These are phyloP conservation scores for Avicennia marina DNA, from an alignment of 257 asterid species.

Conservation along the genomic window DNA sequence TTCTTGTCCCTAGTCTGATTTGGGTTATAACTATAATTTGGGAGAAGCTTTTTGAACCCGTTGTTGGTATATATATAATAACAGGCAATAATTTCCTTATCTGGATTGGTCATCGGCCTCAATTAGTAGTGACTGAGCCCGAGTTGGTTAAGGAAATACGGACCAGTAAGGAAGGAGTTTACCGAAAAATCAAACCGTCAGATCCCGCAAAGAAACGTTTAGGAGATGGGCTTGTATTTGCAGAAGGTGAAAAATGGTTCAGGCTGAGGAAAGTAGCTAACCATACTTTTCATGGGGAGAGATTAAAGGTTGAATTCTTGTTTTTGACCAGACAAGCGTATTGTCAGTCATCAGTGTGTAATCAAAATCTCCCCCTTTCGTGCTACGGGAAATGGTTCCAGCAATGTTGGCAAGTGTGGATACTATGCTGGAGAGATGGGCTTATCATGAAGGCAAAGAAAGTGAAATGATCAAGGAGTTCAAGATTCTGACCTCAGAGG, in stretches of 20 bases:
- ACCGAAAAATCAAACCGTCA: conserved; percentile 17
- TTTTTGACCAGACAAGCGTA: background rate
- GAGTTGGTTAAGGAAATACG: conserved; percentile 44
- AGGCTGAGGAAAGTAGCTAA: conserved; percentile 45
- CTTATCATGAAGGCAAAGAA: conserved; percentile 24
- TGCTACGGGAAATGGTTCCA: conserved; percentile 40
- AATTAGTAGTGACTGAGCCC: conserved; percentile 41
- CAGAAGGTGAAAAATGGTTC: conserved; percentile 49
- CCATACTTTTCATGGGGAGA: conserved; percentile 53
- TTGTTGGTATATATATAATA: background rate
- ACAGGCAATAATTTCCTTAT: conserved; percentile 41
- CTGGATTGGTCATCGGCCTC: conserved; percentile 43
- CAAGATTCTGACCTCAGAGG: conserved; percentile 35
- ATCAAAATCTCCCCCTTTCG: background rate
- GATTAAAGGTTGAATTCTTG: conserved; percentile 31
- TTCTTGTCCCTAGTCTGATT: background rate
- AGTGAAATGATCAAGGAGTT: conserved; percentile 35
- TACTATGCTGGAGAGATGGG: conserved; percentile 39
- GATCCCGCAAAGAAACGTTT: conserved; percentile 18
- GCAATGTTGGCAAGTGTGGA: conserved; percentile 48
- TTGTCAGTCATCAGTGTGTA: background rate
- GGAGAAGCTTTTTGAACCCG: background rate
- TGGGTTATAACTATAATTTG: background rate
- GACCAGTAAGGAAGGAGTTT: conserved; percentile 27
- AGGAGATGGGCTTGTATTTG: conserved; percentile 40